Evolutionary conservation across 306 rosid genomes (phyloP), one percentile per base, ranked within the genome.

Genomic region (Lupinus albus): DNA sequence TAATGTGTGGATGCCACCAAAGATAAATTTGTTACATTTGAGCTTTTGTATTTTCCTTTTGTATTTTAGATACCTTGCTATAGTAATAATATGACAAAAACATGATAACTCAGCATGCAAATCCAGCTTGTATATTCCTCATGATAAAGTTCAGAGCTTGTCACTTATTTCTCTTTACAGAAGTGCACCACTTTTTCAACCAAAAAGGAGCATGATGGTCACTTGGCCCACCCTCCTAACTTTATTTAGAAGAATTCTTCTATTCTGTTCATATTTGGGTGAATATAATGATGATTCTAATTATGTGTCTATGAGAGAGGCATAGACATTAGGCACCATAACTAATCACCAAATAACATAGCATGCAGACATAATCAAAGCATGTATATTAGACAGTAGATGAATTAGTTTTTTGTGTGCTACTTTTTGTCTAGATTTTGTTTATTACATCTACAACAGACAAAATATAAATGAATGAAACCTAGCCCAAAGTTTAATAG

Each of bases 121-220:
- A 64, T 64, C 69, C 77, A 76, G 74, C 76, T 76, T 78, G 67
- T 71, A 76, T 60, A 59, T 73, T 72, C 73, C 35, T 53, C 47
- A 8, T 15, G 60, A 67, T 51, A 16, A 69, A 64, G 62, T 15
- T 12, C 11, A 60, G 25, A 61, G 57, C 67, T 17, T 35, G 76
- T 64, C 80, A 59, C 11, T 70, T 61, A 18, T 61, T 20, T 21
- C 73, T 45, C 50, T 73, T 61, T 61, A 56, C 61, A 38, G 10
- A 66, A 47, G 60, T 79, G 70, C 65, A 68, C 74, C n/a, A 55
- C 12, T 16, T 58, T 77, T 69, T 68, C 70, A 70, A 58, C 38
- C 54, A 21, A 58, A 67, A 21, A 36, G 6, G 14, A 28, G 63
- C 47, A 9, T 48, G 41, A 60, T 64, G 50, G 46, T 12, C 52